Conservation (phyloP, 805 yeast species). For the Blastobotrys peoriensis region DNA sequence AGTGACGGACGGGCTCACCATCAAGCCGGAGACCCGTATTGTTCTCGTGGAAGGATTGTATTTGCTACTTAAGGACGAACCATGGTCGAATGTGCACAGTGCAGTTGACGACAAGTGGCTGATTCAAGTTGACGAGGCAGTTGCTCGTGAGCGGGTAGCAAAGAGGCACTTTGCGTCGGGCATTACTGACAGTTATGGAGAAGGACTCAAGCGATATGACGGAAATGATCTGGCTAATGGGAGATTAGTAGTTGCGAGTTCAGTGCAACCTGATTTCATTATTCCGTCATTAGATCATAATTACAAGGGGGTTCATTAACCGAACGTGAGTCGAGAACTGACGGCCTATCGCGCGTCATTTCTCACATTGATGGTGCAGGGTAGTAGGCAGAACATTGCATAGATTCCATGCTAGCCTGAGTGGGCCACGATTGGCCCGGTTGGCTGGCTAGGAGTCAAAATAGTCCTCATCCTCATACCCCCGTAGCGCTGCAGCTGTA, state of each 20-base stretch:
- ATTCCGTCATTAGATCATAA: conserved; percentile 3
- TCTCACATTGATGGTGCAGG: too few relatives aligned
- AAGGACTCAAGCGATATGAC: conserved; percentile 36
- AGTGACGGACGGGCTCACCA: conserved; percentile 42
- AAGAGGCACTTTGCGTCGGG: conserved; percentile 50
- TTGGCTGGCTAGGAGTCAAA: conserved; percentile 17
- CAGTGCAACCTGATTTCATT: conserved; percentile 24
- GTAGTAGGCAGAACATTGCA: too few relatives aligned
- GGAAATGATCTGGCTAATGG: conserved; percentile 63
- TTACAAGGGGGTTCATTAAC: too few relatives aligned
- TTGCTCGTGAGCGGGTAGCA: conserved; percentile 55
- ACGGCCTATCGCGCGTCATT: too few relatives aligned
- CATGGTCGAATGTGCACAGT: conserved; percentile 49
- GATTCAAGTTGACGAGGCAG: conserved; percentile 40
- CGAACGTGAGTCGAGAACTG: too few relatives aligned
- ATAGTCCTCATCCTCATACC: conserved; percentile 20
- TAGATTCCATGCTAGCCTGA: too few relatives aligned
- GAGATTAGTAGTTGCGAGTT: conserved; percentile 25
- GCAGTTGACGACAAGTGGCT: conserved; percentile 39
- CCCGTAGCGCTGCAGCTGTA: conserved; percentile 17
- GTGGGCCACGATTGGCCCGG: too few relatives aligned
- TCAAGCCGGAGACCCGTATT: conserved; percentile 44
- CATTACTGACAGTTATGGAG: conserved; percentile 27
- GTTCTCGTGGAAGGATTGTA: conserved; percentile 75
- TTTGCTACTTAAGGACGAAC: conserved; percentile 49